Conservation (phyloP, 192 early-diverging fungal species). For the Rhizophagus clarus region DNA sequence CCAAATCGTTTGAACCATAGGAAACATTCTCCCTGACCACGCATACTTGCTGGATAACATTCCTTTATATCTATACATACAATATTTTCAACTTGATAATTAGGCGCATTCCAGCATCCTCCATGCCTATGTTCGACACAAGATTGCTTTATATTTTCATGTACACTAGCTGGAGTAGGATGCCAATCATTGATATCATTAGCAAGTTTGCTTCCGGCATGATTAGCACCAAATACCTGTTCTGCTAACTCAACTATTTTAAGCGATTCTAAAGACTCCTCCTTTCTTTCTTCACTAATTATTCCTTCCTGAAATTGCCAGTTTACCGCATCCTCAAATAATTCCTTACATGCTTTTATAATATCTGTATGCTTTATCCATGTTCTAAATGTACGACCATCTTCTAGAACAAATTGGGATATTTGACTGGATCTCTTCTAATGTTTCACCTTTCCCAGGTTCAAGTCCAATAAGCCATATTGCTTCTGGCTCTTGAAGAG, state of each 20-base stretch:
- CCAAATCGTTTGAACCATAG: conserved; percentile 12
- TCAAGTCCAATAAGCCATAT: too few relatives aligned
- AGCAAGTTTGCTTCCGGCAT: conserved; percentile 6
- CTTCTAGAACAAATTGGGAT: conserved; percentile 24
- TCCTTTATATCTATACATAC: conserved; percentile 21
- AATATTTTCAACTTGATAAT: conserved; percentile 15
- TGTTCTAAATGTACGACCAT: conserved; percentile 27
- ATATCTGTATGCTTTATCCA: conserved; percentile 23
- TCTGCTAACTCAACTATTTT: conserved; percentile 31
- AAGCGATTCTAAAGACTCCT: neutral
- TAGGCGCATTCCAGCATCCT: conserved; percentile 1
- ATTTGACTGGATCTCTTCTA: too few relatives aligned
- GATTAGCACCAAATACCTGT: conserved; percentile 22
- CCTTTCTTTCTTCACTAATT: conserved; percentile 25
- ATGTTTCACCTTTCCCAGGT: too few relatives aligned
- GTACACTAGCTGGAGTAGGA: neutral
- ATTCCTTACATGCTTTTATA: conserved; percentile 26
- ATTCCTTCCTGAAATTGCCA: conserved; percentile 19
- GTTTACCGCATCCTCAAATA: conserved; percentile 16
- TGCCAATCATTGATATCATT: conserved; percentile 22
- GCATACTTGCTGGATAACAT: conserved; percentile 21
- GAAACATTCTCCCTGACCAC: conserved; percentile 6
- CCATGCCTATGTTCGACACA: conserved; percentile 15
- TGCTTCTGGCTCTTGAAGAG: conserved; percentile 29
- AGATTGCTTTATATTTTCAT: conserved; percentile 27